A percentile compares a stretch with the other conserved stretches of the same genome.
Evolutionary conservation across 257 asterid species (phyloP).

Genomic region (Ehretia macrophylla): DNA sequence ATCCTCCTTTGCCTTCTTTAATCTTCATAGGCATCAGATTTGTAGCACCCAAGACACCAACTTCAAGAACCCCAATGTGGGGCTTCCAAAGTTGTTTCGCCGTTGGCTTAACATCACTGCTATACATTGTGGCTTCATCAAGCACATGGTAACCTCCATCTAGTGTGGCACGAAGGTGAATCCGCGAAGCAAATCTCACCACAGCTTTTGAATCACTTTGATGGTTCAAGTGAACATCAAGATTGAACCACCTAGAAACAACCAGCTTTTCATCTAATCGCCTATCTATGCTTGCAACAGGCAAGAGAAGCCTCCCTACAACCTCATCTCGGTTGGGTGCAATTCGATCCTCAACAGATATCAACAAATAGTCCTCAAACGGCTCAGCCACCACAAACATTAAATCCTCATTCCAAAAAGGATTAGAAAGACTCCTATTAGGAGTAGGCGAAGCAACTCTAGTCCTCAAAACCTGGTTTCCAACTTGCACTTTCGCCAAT

Average conservation of each 20-base stretch:
- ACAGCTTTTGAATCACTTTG: slow-evolving; percentile 43
- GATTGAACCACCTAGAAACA: slow-evolving; percentile 68
- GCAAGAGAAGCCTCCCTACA: slow-evolving; percentile 57
- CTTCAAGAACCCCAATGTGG: slow-evolving; percentile 80
- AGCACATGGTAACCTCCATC: slow-evolving; percentile 94
- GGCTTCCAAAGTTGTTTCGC: slow-evolving; percentile 94
- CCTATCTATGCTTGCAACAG: slow-evolving; percentile 45
- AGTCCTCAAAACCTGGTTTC: slow-evolving; percentile 74
- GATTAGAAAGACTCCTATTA: slow-evolving; percentile 48
- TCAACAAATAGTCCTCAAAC: slow-evolving; percentile 61
- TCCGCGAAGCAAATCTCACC: slow-evolving; percentile 67
- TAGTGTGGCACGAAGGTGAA: slow-evolving; percentile 67
- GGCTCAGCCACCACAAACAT: slow-evolving; percentile 86
- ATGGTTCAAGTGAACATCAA: slow-evolving; percentile 44
- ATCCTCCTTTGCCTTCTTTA: slow-evolving; percentile 82
- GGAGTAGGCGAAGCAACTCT: slow-evolving; percentile 46
- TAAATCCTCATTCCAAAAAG: slow-evolving; percentile 77
- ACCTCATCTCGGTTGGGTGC: slow-evolving; percentile 66
- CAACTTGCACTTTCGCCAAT: slow-evolving; percentile 71
- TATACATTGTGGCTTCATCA: slow-evolving; percentile 78
- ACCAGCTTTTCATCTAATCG: slow-evolving; percentile 63
- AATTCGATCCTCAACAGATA: slow-evolving; percentile 61
- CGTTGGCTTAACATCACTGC: slow-evolving; percentile 82
- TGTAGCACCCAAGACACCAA: slow-evolving; percentile 71
- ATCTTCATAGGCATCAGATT: slow-evolving; percentile 74